phyloP scores from a whole-genome alignment of 352 stramenopile species.

The Phytophthora sp. region DNA sequence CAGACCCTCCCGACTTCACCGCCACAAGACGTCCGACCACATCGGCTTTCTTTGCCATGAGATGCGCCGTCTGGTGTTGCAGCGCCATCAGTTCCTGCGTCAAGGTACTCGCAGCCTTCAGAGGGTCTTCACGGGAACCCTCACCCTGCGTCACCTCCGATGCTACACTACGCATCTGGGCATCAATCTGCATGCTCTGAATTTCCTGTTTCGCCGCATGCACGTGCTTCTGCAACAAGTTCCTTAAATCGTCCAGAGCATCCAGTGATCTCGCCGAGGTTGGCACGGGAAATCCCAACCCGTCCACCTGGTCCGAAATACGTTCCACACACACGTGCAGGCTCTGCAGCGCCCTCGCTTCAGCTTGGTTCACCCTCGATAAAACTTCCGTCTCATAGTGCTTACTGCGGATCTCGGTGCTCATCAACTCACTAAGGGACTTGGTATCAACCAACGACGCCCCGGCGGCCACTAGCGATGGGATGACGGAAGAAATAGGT shows the following conservation, averaged over 20 bases:
- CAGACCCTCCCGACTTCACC: constrained; percentile 23
- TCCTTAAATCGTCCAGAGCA: constrained; percentile 63
- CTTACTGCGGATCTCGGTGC: constrained; percentile 47
- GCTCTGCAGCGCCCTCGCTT: constrained; percentile 43
- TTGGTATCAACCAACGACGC: constrained; percentile 37
- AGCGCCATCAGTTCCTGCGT: constrained; percentile 56
- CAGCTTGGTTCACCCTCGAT: constrained; percentile 39
- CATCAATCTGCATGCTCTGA: constrained; percentile 69
- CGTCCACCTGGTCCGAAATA: constrained; percentile 51
- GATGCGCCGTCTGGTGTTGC: constrained; percentile 47
- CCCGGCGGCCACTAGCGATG: constrained; percentile 8
- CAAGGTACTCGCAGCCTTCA: constrained; percentile 41
- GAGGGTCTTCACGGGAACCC: constrained; percentile 22
- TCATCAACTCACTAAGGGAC: constrained; percentile 51
- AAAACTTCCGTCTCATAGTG: constrained; percentile 40
- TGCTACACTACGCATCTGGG: constrained; percentile 61
- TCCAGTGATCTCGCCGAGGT: constrained; percentile 47
- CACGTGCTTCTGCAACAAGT: constrained; percentile 55
- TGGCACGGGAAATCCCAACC: constrained; percentile 58
- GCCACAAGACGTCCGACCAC: constrained; percentile 29
- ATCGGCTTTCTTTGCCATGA: constrained; percentile 41
- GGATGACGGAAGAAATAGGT: constrained; percentile 2
- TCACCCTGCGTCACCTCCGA: constrained; percentile 38
- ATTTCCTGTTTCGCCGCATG: constrained; percentile 68
- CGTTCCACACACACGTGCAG: constrained; percentile 52